Evolutionary conservation across 106 monocot genomes (phyloP), one percentile per base, ranked within the genome.

Genomic region (Platanthera zijinensis): DNA sequence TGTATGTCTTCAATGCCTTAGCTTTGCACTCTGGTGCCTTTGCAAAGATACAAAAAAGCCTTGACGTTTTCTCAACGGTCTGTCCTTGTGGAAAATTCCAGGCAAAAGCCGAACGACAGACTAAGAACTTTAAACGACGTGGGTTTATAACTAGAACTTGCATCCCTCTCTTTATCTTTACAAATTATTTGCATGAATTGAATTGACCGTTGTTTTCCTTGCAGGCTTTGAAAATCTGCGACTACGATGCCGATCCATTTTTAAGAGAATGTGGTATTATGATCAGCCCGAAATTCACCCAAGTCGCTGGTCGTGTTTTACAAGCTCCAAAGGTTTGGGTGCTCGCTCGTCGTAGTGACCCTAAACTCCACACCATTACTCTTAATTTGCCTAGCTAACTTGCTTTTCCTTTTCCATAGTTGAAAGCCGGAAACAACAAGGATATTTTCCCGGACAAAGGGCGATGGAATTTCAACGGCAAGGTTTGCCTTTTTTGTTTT

Each of bases 401-500:
- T 21, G n/a, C 0, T 70, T 13, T 74, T 71, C 8, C 46, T 8
- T 10, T 11, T 47, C n/a, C 74, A 56, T 80, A 96, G 95, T 78
- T 96, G 45, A 92, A 84, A 69, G 85, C 86, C 3, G 95, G 92
- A 3, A 92, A 95, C 52, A 87, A 86, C 11, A 88, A 86, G 47
- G 85, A 92, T 57, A 81, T 96, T 77, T 39, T 81, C 7, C 82
- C 95, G 15, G 77, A 84, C 1, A 88, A 90, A 78, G 95, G 95
- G 13, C 69, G 95, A 25, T 96, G 95, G 95, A 96, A 96, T 79
- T 96, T 96, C 48, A 96, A 89, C 63, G 85, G 90, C 62, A 96
- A 90, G 90, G 95, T 95, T 12, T 32, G n/a, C n/a, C n/a, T n/a
- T n/a, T n/a, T n/a, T n/a, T n/a, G n/a, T n/a, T n/a, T n/a, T n/a